Evolutionary conservation across 1,284 basidiomycete genomes (phyloP).

Genomic region (Ceratobasidium sp.): DNA sequence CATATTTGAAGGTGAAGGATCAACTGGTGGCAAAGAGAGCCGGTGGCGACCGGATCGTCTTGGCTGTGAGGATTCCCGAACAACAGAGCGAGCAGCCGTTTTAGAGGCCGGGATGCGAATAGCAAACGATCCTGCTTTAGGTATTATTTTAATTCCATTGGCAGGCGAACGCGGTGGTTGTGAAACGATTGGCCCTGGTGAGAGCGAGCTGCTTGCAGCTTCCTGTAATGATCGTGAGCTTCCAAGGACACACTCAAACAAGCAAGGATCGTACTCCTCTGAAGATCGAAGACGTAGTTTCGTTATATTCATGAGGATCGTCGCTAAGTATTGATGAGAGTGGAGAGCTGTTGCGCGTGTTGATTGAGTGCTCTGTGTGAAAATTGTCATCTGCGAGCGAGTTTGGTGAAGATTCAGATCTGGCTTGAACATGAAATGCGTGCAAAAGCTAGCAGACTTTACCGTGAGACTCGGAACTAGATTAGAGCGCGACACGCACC

Average conservation of each 20-base stretch:
- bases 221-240: not conserved
- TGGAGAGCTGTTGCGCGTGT: constrained; percentile 25
- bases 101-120: constrained; percentile 38
- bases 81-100: not conserved
- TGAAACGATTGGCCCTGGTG: not conserved
- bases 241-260: not conserved
- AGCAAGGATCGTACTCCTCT: constrained; percentile 18
- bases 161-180: constrained; percentile 6
- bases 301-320: constrained; percentile 17
- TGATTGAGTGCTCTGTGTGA: constrained; percentile 23
- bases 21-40: constrained; percentile 3
- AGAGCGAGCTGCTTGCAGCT: not conserved
- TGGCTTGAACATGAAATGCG: constrained; percentile 32
- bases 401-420: constrained; percentile 32
- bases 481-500: not conserved
- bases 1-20: constrained; percentile 1
- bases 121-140: constrained; percentile 36
- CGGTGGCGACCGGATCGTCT: not conserved
- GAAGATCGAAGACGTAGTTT: constrained; percentile 5
- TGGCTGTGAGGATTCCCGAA: constrained; percentile 13
- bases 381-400: constrained; percentile 24
- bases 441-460: constrained; percentile 25
- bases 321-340: constrained; percentile 36
- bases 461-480: not conserved
- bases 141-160: constrained; percentile 39